Conservation (phyloP, 768 basidiomycete species). For the Sarcodon sp. region DNA sequence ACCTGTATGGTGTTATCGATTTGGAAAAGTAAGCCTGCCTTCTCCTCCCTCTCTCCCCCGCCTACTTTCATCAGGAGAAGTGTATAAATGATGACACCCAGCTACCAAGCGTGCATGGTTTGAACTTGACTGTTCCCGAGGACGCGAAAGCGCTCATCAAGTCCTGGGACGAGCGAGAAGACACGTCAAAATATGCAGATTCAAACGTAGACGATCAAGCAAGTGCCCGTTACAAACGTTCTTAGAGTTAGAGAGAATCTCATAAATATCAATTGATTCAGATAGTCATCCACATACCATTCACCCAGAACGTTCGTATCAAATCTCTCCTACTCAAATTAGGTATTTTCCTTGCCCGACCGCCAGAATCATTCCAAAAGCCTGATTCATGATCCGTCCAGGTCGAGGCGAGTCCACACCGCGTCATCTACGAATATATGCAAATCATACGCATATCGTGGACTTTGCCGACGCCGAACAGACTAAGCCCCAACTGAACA, state of each 20-base stretch:
- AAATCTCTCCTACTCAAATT: slow-evolving; percentile 66
- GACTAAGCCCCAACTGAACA: slow-evolving; percentile 57
- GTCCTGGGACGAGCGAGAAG: slow-evolving; percentile 70
- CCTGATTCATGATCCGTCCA: slow-evolving; percentile 13
- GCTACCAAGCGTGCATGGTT: slow-evolving; percentile 53
- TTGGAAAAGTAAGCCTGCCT: slow-evolving; percentile 16
- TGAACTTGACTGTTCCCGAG: slow-evolving; percentile 74
- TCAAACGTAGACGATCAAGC: slow-evolving; percentile 85
- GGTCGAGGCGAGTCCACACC: slow-evolving; percentile 73
- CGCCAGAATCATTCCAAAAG: slow-evolving; percentile 1
- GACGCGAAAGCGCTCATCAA: slow-evolving; percentile 68
- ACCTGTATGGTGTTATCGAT: slow-evolving; percentile 17
- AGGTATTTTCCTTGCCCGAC: slow-evolving; percentile 26
- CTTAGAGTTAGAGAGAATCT: slow-evolving; percentile 1
- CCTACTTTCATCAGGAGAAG: not conserved
- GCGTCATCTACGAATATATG: slow-evolving; percentile 61
- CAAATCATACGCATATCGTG: slow-evolving; percentile 61
- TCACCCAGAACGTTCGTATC: slow-evolving; percentile 65
- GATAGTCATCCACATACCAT: slow-evolving; percentile 77
- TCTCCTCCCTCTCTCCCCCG: not conserved
- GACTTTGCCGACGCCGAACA: slow-evolving; percentile 67
- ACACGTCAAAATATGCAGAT: slow-evolving; percentile 50
- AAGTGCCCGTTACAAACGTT: slow-evolving; percentile 3
- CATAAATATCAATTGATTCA: slow-evolving; percentile 15
- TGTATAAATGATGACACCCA: slow-evolving; percentile 3